Evolutionary conservation across 345 rosid genomes (phyloP), one percentile per base, ranked within the genome.

Genomic region (Eucalyptus urophylla): DNA sequence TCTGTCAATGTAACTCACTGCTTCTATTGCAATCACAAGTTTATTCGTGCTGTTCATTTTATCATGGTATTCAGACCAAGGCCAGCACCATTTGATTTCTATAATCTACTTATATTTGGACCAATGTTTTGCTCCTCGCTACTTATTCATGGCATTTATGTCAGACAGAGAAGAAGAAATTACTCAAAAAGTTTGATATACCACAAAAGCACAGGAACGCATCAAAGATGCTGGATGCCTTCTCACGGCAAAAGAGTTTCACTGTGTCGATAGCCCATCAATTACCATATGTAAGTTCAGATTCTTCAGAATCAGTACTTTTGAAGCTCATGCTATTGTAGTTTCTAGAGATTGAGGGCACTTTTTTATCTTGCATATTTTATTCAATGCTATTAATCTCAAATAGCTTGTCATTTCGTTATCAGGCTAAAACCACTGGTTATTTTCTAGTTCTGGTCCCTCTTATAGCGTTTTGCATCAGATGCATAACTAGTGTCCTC

Each of bases 381-480:
- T 76, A 76, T 76, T 76, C 47, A 76, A 37, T 37, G 83, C 8
- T 11, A 21, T 40, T 76, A 21, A 72, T 65, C 76, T 65, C 76
- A 65, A 65, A 65, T 65, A n/a, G 87, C 89, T 44, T 87, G 67
- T 87, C 53, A 81, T 80, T 90, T 88, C 80, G 40, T 89, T 72
- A 49, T 88, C 94, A 92, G 93, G 92, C 92, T 65, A 92, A 89
- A 90, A 45, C 91, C 89, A 62, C 87, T 60, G 93, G 92, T 88
- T 92, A 91, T 92, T 89, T 92, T 89, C 92, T 91, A 90, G 91
- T 92, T 90, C 67, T 93, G 91, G 92, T 92, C 90, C 90, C 92
- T 81, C 90, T 90, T 86, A 49, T 92, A 54, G 93, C 90, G 43
- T 90, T 93, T 89, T 92, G 92, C 94, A 89, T 93, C 88, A 90